Conservation (phyloP, 2,329 filamentous ascomycete species). For the Neurospora sp. region DNA sequence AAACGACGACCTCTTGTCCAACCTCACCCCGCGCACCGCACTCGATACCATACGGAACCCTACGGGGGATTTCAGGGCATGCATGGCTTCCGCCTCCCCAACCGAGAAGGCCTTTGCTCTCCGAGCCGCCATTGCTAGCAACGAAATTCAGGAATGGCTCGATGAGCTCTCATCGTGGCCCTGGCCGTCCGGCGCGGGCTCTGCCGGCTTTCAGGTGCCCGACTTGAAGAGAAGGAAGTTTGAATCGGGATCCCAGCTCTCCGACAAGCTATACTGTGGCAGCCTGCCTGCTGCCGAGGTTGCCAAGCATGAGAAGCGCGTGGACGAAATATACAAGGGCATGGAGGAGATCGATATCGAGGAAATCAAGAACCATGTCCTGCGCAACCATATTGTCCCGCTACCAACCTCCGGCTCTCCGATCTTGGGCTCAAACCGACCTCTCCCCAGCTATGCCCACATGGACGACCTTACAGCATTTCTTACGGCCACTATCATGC, state of each 20-base stretch:
- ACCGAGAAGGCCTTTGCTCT: slow-evolving; percentile 63
- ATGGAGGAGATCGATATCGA: slow-evolving; percentile 66
- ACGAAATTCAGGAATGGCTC: slow-evolving; percentile 64
- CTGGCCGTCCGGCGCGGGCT: slow-evolving; percentile 41
- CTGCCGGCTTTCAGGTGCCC: slow-evolving; percentile 45
- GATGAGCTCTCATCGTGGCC: slow-evolving; percentile 55
- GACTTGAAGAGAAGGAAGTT: slow-evolving; percentile 28
- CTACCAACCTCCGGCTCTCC: slow-evolving; percentile 42
- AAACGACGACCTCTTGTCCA: slow-evolving; percentile 49
- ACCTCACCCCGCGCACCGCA: slow-evolving; percentile 50
- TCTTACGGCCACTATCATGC: slow-evolving; percentile 83
- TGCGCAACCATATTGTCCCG: slow-evolving; percentile 66
- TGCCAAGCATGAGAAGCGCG: slow-evolving; percentile 56
- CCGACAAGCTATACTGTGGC: slow-evolving; percentile 48
- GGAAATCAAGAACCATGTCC: slow-evolving; percentile 79
- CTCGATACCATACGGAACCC: slow-evolving; percentile 49
- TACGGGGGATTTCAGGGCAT: slow-evolving; percentile 42
- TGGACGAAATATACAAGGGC: slow-evolving; percentile 62
- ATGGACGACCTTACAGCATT: slow-evolving; percentile 87
- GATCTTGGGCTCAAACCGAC: slow-evolving; percentile 33
- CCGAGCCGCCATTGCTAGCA: slow-evolving; percentile 58
- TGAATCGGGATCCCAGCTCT: slow-evolving; percentile 12
- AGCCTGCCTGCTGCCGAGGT: slow-evolving; percentile 58
- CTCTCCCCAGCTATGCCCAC: slow-evolving; percentile 47
- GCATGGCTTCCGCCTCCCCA: slow-evolving; percentile 51